A percentile compares a stretch with the other conserved stretches of the same genome.
Evolutionary conservation across 2,329 filamentous ascomycete genomes (phyloP).

Genomic region (Talaromyces sp.): DNA sequence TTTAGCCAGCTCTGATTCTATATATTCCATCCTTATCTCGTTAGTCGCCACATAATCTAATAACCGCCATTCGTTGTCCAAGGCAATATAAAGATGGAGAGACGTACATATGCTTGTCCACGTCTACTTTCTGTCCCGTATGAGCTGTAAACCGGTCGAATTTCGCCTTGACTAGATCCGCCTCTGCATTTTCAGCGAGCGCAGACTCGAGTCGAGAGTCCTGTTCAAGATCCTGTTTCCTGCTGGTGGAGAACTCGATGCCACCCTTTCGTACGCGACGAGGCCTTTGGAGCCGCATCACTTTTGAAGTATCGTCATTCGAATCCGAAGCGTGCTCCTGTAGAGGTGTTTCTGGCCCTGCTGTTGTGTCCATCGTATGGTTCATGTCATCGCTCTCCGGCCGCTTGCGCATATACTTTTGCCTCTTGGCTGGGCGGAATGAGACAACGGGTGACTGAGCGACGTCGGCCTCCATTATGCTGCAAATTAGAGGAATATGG

Average conservation of each 20-base stretch:
- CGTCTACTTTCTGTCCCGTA: slow-evolving; percentile 54
- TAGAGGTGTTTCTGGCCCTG: slow-evolving; percentile 11
- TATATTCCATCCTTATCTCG: slow-evolving; percentile 60
- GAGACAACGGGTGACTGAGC: slow-evolving; percentile 25
- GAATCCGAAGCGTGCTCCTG: slow-evolving; percentile 11
- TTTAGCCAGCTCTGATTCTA: slow-evolving; percentile 63
- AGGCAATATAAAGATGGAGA: background rate
- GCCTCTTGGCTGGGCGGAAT: slow-evolving; percentile 47
- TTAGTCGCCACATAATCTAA: slow-evolving; percentile 41
- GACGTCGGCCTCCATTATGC: slow-evolving; percentile 26
- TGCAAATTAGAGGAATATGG: background rate
- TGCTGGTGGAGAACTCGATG: slow-evolving; percentile 40
- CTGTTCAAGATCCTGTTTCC: slow-evolving; percentile 18
- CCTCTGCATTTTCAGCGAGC: slow-evolving; percentile 24
- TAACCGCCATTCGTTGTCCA: background rate
- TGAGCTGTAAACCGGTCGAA: slow-evolving; percentile 53
- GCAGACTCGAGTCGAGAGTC: slow-evolving; percentile 18
- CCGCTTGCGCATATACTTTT: slow-evolving; percentile 48
- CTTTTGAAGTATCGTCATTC: slow-evolving; percentile 20
- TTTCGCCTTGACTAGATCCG: slow-evolving; percentile 35
- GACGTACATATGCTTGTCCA: slow-evolving; percentile 61
- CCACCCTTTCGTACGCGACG: slow-evolving; percentile 36
- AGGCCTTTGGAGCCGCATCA: slow-evolving; percentile 35
- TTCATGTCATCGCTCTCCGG: slow-evolving; percentile 17
- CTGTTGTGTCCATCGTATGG: slow-evolving; percentile 8